Percentiles rank a stretch among this genome's conserved stretches.
Conservation (phyloP, 192 early-diverging fungal species). For the Linnemannia zychae region DNA sequence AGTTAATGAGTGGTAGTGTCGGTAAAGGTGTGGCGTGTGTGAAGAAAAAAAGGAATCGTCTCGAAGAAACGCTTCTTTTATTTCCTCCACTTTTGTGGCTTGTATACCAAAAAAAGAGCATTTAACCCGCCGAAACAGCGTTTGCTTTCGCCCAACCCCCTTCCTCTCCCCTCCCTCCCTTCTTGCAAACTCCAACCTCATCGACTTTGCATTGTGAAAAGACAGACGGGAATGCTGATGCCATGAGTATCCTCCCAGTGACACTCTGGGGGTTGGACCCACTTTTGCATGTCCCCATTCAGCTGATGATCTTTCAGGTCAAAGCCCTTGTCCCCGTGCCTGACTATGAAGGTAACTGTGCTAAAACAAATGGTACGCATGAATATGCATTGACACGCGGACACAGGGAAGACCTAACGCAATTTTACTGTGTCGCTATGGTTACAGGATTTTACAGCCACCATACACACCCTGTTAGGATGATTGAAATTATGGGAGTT, state of each 20-base stretch:
- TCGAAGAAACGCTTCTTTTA: conserved; percentile 10
- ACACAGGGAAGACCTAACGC: background rate
- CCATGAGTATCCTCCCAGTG: conserved; percentile 28
- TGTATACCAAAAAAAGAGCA: background rate
- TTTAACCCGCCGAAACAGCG: background rate
- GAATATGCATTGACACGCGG: background rate
- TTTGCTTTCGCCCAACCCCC: background rate
- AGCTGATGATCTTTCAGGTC: conserved; percentile 51
- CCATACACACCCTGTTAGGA: conserved; percentile 29
- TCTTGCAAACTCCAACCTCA: background rate
- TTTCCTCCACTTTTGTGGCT: background rate
- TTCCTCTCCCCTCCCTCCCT: background rate
- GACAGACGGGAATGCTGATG: background rate
- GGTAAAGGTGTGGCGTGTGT: background rate
- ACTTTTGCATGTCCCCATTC: conserved; percentile 38
- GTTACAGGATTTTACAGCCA: conserved; percentile 35
- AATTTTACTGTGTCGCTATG: background rate
- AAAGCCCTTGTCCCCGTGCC: conserved; percentile 18
- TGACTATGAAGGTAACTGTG: conserved; percentile 28
- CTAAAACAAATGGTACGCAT: background rate
- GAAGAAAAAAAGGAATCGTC: conserved; percentile 5
- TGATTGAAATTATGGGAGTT: conserved; percentile 40
- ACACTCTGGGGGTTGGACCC: conserved; percentile 55
- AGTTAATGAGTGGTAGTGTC: background rate
- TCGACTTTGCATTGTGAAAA: background rate